These are phyloP conservation scores for Conticribra guillardii DNA, from an alignment of 108 stramenopile species.

Conservation along the genomic window DNA sequence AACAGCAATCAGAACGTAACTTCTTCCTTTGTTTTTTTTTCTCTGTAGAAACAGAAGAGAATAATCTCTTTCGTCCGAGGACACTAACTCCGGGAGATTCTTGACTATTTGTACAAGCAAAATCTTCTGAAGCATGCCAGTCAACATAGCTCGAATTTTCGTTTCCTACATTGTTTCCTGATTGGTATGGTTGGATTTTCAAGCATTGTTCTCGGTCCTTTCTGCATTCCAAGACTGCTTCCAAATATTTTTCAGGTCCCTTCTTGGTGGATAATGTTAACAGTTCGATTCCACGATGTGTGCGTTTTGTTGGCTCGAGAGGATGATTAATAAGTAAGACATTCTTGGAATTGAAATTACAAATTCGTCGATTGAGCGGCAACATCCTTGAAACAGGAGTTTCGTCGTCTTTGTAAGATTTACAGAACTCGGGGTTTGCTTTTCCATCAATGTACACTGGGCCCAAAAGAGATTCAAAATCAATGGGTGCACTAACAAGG, in stretches of 20 bases:
- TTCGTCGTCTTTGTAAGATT: background rate
- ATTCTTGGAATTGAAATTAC: background rate
- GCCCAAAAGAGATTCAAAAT: background rate
- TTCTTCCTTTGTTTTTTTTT: no score
- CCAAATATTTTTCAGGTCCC: background rate
- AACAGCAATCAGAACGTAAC: background rate
- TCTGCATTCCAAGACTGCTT: background rate
- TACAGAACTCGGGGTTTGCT: background rate
- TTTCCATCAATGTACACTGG: background rate
- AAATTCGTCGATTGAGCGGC: background rate
- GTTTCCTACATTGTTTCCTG: background rate
- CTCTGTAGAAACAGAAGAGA: no score
- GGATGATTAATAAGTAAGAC: background rate
- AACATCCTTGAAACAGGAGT: background rate
- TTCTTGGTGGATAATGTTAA: background rate
- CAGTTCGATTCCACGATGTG: background rate
- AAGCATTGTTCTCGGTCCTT: background rate
- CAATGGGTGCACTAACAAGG: background rate
- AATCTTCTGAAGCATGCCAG: no score
- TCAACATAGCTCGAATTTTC: background rate
- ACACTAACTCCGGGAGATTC: no score
- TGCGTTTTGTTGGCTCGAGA: background rate
- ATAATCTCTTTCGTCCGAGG: no score
- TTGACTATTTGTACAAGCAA: no score
- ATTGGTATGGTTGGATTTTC: no score